Percentiles rank a stretch among this genome's conserved stretches.
Evolutionary conservation across 768 basidiomycete genomes (phyloP).

Genomic region (Suillus occidentalis): DNA sequence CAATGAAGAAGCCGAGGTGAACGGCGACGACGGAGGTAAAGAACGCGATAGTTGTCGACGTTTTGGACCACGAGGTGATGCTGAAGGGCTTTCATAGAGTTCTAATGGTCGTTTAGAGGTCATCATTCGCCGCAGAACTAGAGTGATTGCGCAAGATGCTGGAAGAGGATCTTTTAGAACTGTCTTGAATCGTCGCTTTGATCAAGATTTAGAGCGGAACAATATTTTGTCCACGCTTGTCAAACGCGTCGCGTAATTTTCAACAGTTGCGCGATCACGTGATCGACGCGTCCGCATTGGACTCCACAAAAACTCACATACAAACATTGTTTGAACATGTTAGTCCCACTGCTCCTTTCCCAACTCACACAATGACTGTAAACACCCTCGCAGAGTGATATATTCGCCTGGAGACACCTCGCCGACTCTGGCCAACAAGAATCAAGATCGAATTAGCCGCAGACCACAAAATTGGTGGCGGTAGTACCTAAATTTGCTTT

Average conservation of each 20-base stretch:
- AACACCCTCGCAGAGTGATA: no score
- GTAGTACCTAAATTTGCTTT: no score
- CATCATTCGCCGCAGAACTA: slow-evolving; percentile 13
- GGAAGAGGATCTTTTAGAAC: background rate
- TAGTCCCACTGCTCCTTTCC: no score
- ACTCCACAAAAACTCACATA: no score
- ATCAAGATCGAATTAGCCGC: no score
- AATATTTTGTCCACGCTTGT: background rate
- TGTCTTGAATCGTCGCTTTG: background rate
- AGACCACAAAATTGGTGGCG: no score
- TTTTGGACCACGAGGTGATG: slow-evolving; percentile 31
- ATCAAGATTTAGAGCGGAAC: background rate
- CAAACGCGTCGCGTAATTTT: slow-evolving; percentile 16
- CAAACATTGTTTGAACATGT: no score
- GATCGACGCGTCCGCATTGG: background rate
- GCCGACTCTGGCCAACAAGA: no score
- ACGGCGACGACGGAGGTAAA: slow-evolving; percentile 29
- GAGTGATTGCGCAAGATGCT: background rate
- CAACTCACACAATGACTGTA: no score
- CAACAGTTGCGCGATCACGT: slow-evolving; percentile 12
- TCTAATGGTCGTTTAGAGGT: slow-evolving; percentile 32
- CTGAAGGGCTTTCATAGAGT: slow-evolving; percentile 24
- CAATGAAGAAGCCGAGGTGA: slow-evolving; percentile 26
- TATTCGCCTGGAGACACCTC: no score
- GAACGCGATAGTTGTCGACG: slow-evolving; percentile 19